phyloP scores from a whole-genome alignment of 2,329 filamentous ascomycete species.

The Fusarium nygamai region DNA sequence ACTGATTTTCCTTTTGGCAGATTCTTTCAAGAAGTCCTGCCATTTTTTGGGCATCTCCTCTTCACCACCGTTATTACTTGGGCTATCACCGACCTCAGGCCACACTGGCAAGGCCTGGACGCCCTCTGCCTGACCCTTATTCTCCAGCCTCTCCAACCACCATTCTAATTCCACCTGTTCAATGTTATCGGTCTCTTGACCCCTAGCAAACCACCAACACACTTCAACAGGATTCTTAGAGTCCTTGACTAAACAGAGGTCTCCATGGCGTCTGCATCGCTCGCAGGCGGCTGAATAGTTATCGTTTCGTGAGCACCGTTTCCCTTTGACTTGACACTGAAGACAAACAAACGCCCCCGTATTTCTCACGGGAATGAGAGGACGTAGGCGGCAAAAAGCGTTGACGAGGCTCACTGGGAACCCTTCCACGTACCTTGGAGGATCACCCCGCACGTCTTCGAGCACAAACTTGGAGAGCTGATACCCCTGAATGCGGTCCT shows the following conservation, averaged over 20 bases:
- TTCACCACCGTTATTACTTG: not conserved
- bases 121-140: not conserved
- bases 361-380: not conserved
- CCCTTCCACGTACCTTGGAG: slow-evolving; percentile 44
- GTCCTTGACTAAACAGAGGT: slow-evolving; percentile 49
- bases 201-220: slow-evolving; percentile 2
- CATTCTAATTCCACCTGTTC: not conserved
- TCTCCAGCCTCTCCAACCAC: slow-evolving; percentile 9
- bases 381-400: slow-evolving; percentile 26
- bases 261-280: slow-evolving; percentile 40
- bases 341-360: slow-evolving; percentile 29
- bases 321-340: slow-evolving; percentile 34
- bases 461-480: slow-evolving; percentile 1
- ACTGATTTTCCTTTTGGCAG: not conserved
- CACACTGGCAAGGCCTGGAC: slow-evolving; percentile 23
- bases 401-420: slow-evolving; percentile 35
- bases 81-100: slow-evolving; percentile 17
- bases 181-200: not conserved
- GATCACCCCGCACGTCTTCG: not conserved
- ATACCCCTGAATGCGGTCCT: slow-evolving; percentile 18
- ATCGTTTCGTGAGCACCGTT: slow-evolving; percentile 40
- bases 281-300: slow-evolving; percentile 14
- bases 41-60: slow-evolving; percentile 15
- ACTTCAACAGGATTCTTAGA: slow-evolving; percentile 62
- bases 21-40: slow-evolving; percentile 23